Evolutionary conservation across 1,284 basidiomycete species (phyloP).

Genomic region (Heterobasidion irregulare): DNA sequence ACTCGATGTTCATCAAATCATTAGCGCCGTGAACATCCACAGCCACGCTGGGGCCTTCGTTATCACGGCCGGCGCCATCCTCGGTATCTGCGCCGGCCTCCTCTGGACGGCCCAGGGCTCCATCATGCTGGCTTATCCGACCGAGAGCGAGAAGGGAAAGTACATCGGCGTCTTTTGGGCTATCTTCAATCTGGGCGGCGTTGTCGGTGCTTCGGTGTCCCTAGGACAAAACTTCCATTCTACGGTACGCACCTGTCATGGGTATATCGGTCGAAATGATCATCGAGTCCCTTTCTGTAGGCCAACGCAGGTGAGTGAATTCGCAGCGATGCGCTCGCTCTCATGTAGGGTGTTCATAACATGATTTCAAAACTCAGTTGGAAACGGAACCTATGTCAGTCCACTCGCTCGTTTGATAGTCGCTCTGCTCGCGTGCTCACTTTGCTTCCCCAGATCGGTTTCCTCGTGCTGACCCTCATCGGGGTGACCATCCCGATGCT

Average conservation of each 20-base stretch:
- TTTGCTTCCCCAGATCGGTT: conserved; percentile 46
- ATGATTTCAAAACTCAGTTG: conserved; percentile 25
- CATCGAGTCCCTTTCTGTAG: conserved; percentile 12
- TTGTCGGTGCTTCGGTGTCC: conserved; percentile 54
- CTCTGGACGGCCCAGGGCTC: conserved; percentile 85
- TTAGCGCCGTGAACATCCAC: conserved; percentile 62
- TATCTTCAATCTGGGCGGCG: conserved; percentile 60
- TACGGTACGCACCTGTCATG: conserved; percentile 18
- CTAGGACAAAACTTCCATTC: conserved; percentile 42
- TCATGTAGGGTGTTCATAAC: conserved; percentile 1
- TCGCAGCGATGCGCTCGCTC: background rate
- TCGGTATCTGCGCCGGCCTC: conserved; percentile 78
- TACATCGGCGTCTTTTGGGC: conserved; percentile 73
- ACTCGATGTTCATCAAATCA: background rate
- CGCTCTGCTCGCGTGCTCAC: background rate
- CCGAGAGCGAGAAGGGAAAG: conserved; percentile 67
- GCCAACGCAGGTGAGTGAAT: conserved; percentile 21
- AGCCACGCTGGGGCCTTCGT: conserved; percentile 52
- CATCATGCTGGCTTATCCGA: conserved; percentile 79
- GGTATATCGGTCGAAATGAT: background rate
- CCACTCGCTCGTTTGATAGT: background rate
- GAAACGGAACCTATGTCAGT: conserved; percentile 55
- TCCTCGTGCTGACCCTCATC: conserved; percentile 59
- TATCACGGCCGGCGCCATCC: conserved; percentile 70
- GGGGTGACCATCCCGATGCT: conserved; percentile 55